Evolutionary conservation across 352 stramenopile genomes (phyloP).

Genomic region (Aphanomyces euteiches): DNA sequence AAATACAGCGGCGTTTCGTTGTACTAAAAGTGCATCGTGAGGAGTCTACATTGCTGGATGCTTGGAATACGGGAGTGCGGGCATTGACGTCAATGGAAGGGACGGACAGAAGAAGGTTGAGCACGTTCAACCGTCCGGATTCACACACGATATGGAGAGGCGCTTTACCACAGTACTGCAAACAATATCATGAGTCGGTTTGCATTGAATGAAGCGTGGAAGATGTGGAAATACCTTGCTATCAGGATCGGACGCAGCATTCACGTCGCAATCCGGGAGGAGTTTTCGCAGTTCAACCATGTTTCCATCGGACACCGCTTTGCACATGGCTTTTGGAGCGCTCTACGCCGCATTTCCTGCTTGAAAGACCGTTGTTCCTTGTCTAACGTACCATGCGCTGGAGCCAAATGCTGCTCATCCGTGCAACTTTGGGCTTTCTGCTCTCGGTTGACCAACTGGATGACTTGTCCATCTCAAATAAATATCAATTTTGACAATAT

Average conservation of each 20-base stretch:
- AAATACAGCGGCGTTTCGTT: conserved; percentile 6
- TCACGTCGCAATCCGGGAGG: not conserved
- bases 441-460: no score
- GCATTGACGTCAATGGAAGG: not conserved
- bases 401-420: conserved; percentile 6
- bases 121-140: not conserved
- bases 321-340: conserved; percentile 1
- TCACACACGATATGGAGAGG: conserved; percentile 2
- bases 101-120: not conserved
- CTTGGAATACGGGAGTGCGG: not conserved
- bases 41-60: not conserved
- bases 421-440: not conserved
- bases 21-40: not conserved
- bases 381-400: not conserved
- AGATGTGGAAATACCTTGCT: not conserved
- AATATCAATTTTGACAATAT: no score
- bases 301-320: not conserved
- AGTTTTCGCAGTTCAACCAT: conserved; percentile 5
- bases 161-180: conserved; percentile 1
- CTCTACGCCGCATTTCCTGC: not conserved
- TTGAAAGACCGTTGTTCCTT: not conserved
- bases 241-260: not conserved
- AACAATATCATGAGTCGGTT: not conserved
- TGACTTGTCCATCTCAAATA: no score
- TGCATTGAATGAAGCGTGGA: not conserved